Conservation (phyloP, 495 filamentous ascomycete genomes). For the Cladorrhinum samala region DNA sequence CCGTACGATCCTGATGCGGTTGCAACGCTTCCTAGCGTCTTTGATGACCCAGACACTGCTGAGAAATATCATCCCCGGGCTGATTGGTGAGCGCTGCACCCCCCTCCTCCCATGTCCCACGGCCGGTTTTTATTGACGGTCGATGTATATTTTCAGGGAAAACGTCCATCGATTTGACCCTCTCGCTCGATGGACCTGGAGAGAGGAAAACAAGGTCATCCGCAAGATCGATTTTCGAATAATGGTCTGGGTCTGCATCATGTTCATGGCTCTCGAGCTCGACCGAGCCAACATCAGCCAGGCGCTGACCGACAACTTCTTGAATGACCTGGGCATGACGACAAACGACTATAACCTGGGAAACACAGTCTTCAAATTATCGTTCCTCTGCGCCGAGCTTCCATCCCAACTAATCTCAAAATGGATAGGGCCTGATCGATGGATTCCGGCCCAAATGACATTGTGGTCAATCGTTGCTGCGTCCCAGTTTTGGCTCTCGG, state of each 20-base stretch:
- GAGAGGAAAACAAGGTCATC: slow-evolving; percentile 32
- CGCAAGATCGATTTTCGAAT: slow-evolving; percentile 38
- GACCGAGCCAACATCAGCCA: slow-evolving; percentile 62
- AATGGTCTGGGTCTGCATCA: slow-evolving; percentile 61
- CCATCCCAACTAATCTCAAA: slow-evolving; percentile 73
- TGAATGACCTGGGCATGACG: slow-evolving; percentile 28
- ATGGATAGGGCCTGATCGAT: slow-evolving; percentile 72
- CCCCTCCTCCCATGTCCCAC: too few relatives aligned
- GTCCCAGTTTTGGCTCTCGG: slow-evolving; percentile 59
- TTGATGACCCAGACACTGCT: slow-evolving; percentile 35
- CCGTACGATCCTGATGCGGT: slow-evolving; percentile 47
- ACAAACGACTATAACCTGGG: slow-evolving; percentile 65
- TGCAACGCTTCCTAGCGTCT: slow-evolving; percentile 41
- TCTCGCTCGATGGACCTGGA: slow-evolving; percentile 37
- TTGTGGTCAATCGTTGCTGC: slow-evolving; percentile 68
- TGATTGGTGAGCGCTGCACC: slow-evolving; percentile 28
- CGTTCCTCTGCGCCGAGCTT: slow-evolving; percentile 65
- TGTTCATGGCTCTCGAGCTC: slow-evolving; percentile 78
- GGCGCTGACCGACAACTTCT: slow-evolving; percentile 36
- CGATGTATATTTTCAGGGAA: slow-evolving; percentile 28
- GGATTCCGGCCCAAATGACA: slow-evolving; percentile 80
- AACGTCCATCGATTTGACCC: slow-evolving; percentile 41
- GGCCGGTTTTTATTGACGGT: background rate
- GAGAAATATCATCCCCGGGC: slow-evolving; percentile 31
- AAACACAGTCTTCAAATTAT: slow-evolving; percentile 65